Base-by-base conservation (phyloP, 2,329 filamentous ascomycete species). In the Fonsecaea pugnacius region DNA sequence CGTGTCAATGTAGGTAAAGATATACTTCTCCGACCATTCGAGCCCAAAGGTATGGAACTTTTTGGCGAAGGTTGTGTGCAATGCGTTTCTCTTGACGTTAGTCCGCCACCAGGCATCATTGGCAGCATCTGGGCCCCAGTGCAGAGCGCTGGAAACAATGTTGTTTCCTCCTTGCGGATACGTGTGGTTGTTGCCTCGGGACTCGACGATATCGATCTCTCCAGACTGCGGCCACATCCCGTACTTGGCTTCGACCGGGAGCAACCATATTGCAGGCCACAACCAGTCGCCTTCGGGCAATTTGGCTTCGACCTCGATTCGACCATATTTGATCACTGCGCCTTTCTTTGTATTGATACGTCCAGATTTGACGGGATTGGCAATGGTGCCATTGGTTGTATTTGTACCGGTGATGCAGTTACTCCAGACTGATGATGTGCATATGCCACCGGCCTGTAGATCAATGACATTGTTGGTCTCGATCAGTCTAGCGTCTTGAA, bases 191-290 rank as follows among this genome's bases (percentile, higher is more conserved):
- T 96, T 96, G 66, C 91, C 91, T 63, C 91, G 89, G 30, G 87
- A 87, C 77, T 95, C 91, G 72, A 87, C 80, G 62, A 96, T 91
- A 74, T 96, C 91, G 58, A 96, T 95, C 77, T 95, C 91, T 48
- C 91, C 91, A 8, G 90, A 92, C 8, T 81, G 78, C 1, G 91
- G 91, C 91, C 91, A 96, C 1, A 83, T 72, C 0, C 91, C 91
- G 74, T 96, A 96, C 1, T 80, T 87, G 61, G 87, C 82, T 46
- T 88, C 81, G 54, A 86, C 86, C 1, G 91, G 91, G 80, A 96
- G 82, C 89, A 96, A 90, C 90, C 91, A 93, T 72, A 96, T 94
- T 24, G 91, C 91, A 1, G 91, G 91, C 91, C 91, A 95, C 8
- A 96, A 83, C 91, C 91, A 96, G 78, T 95, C 91, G 60, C 91